Base-by-base conservation (phyloP, 768 basidiomycete genomes). In the Amanita fuliginea region DNA sequence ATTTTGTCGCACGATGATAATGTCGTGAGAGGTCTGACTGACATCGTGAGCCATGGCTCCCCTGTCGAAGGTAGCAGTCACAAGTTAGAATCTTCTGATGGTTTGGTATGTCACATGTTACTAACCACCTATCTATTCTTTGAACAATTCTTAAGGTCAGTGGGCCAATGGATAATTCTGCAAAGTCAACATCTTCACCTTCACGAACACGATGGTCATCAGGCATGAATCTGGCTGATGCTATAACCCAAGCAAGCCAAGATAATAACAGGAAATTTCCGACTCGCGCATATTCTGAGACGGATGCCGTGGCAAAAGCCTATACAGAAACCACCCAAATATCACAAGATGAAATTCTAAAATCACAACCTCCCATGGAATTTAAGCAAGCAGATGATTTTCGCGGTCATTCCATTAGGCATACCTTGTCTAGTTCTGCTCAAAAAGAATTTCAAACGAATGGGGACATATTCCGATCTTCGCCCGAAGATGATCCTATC, bases 211-310 rank as follows among this genome's bases (percentile, higher is more conserved):
- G 16, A 42, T 34, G 18, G 40, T 41, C 47, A 37, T 39, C 41
- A 18, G 35, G 51, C 14, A 43, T 46, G 21, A 47, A 49, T 28
- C 46, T 50, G 37, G 56, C 57, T 26, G 49, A 47, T 37, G 41
- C 55, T 44, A 51, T 53, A 47, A 49, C 51, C 21, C 42, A 48
- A 43, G 33, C 58, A 26, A 51, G 54, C 47, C 51, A 44, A 30
- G 42, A 32, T 36, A 52, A 53, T n/a, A 13, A 33, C 18, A 49
- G 16, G 19, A 34, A n/a, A 7, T 13, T 33, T 14, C 18, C 24
- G 4, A 28, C 16, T 22, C 26, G 7, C 18, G 10, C 34, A 8
- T 30, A 26, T 48, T 18, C 39, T 4, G 19, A 35, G 18, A 9
- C 9, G 28, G 45, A 46, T 18, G 34, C 5, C 11, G 14, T 21